Evolutionary conservation across 306 rosid genomes (phyloP), one percentile per base, ranked within the genome.

Genomic region (Arachis hypogaea): DNA sequence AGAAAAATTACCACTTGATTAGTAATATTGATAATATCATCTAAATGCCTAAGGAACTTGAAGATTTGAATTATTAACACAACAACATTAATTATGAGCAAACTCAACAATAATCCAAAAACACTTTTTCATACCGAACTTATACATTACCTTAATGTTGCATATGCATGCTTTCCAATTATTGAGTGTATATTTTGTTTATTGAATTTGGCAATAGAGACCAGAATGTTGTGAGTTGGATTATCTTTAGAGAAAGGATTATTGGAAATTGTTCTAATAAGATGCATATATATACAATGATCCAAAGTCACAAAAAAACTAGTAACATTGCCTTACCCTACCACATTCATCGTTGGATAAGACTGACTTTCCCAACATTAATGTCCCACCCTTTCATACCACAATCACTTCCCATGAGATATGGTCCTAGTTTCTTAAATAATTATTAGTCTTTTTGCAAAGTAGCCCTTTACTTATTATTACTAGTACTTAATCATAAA

Each of bases 391-490:
- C 70, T 63, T 47, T 63, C 72, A 57, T 72, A 47, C 63, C 77
- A 64, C 62, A 42, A 16, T 46, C 80, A 47, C 73, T 62, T 50
- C 69, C 75, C 71, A 72, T 73, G 82, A 63, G 56, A 69, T 70
- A 75, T 63, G 71, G 81, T 81, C 78, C 78, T 59, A 71, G 78
- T 76, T 76, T 71, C 78, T 76, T 59, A 51, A 81, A 66, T 73
- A 45, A 81, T 76, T 76, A 18, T 16, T 33, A 33, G 38, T 33
- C 38, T 59, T 4, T 71, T 69, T 49, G 60, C 55, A 57, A 60
- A 60, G 38, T 33, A 33, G 42, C 64, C 50, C 72, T 76, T 64
- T 14, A 14, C 14, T 6, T 9, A 45, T 45, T 6, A 33, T 33
- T 9, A 45, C 49, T 49, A 49, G 12, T 51, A 18, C 82, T 71